These are phyloP conservation scores for Lycium ferocissimum DNA, from an alignment of 257 asterid species.

Conservation along the genomic window DNA sequence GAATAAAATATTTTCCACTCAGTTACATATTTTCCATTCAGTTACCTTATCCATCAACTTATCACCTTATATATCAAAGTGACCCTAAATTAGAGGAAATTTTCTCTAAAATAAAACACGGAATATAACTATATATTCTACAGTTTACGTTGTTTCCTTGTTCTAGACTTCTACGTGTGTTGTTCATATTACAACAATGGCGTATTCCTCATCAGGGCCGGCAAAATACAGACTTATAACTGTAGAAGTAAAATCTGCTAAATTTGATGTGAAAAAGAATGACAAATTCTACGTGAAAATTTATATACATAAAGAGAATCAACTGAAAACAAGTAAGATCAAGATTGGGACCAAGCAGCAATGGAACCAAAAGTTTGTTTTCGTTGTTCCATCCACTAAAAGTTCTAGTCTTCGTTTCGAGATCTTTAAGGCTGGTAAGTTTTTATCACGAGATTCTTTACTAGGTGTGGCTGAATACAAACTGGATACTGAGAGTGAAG, in stretches of 20 bases:
- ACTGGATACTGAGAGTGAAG: neutral
- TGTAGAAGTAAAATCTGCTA: slow-evolving; percentile 14
- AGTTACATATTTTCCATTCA: too few species aligned
- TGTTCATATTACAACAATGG: neutral
- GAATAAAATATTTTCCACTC: too few species aligned
- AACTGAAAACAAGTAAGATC: slow-evolving; percentile 23
- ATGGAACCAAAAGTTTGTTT: slow-evolving; percentile 15
- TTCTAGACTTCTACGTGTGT: neutral
- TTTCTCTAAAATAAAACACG: neutral
- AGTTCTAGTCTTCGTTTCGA: neutral
- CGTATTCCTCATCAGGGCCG: neutral
- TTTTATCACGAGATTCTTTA: neutral
- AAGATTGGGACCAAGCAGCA: neutral
- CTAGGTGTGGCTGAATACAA: neutral
- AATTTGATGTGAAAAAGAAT: neutral
- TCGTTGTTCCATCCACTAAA: neutral
- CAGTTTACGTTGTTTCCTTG: neutral
- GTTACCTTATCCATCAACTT: neutral
- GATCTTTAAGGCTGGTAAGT: neutral
- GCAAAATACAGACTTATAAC: neutral
- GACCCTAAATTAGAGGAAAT: neutral
- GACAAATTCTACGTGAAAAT: slow-evolving; percentile 22
- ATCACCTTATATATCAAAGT: neutral
- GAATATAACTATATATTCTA: neutral
- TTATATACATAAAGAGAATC: neutral